Evolutionary conservation across 2,329 filamentous ascomycete species (phyloP).

Genomic region (Paecilomyces fulvus): DNA sequence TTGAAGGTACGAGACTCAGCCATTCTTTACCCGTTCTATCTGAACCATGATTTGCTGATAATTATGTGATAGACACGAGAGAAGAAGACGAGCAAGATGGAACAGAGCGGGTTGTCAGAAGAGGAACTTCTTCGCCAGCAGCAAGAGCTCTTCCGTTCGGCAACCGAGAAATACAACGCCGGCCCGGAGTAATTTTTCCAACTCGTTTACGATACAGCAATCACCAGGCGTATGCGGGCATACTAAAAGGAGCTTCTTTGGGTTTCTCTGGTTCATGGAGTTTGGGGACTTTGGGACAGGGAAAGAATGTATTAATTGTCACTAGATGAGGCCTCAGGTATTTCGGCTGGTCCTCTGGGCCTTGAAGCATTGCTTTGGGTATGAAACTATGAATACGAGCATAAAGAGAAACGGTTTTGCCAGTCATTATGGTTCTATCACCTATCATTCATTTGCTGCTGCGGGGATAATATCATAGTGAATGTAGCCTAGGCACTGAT

Average conservation of each 20-base stretch:
- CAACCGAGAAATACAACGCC: conserved; percentile 62
- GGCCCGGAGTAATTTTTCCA: conserved; percentile 28
- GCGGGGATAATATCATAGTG: neutral
- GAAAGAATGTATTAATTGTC: neutral
- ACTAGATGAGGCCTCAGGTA: neutral
- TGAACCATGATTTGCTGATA: conserved; percentile 8
- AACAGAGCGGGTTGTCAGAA: conserved; percentile 83
- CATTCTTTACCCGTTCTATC: conserved; percentile 4
- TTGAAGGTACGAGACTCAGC: conserved; percentile 61
- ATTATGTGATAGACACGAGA: conserved; percentile 62
- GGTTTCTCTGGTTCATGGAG: conserved; percentile 5
- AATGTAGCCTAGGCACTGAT: neutral
- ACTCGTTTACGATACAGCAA: neutral
- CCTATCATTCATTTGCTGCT: neutral
- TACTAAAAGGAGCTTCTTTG: conserved; percentile 15
- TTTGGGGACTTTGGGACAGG: neutral
- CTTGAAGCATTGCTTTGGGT: neutral
- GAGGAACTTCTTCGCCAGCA: conserved; percentile 85
- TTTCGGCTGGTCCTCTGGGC: neutral
- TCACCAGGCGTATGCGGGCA: conserved; percentile 1
- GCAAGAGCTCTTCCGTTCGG: conserved; percentile 81
- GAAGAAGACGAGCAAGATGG: conserved; percentile 95
- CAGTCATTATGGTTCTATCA: neutral
- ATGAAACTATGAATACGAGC: neutral
- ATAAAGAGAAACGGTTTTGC: neutral